Evolutionary conservation across 2,329 filamentous ascomycete genomes (phyloP), one percentile per base, ranked within the genome.

Genomic region (Aspergillus versicolor): DNA sequence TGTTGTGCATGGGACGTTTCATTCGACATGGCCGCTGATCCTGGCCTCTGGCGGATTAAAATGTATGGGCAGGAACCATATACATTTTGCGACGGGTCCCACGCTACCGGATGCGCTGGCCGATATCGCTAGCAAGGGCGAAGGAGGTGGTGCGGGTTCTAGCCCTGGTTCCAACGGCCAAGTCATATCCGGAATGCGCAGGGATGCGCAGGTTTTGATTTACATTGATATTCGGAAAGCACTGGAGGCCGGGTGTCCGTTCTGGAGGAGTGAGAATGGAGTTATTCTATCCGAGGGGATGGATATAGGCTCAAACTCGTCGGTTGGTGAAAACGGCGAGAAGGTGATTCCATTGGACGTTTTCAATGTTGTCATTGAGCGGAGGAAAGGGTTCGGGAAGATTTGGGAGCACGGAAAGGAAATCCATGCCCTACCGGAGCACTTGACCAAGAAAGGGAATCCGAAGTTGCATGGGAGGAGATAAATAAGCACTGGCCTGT

Each of bases 1-100:
- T 0, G 90, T 92, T 3, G 84, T 97, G 3, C 92, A 97, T 75
- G 93, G 94, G 38, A 97, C 93, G 0, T 96, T 92, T 70, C 90
- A 92, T 65, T 83, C 84, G 13, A 88, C 89, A 19, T 97, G 92
- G 88, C 77, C 82, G 0, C 68, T 80, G 11, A 97, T 99, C 59
- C 73, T 92, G 11, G 80, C 81, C n/a, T 81, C 83, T 0, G 92
- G 92, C 4, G 92, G 93, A 0, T 76, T 99, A 57, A 86, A 84
- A 65, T 83, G 82, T 57, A 97, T 97, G 94, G 81, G 80, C 0
- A 77, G 94, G 53, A 95, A 89, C 61, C 93, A 97, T 69, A 88
- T 97, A 27, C 94, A 99, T 75, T 96, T 94, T 70, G 90, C 90
- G 2, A 85, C 86, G 5, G 91, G 90, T 0, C 77, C 92, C 12